These are phyloP conservation scores for Pyrenophora teres DNA, from an alignment of 2,329 filamentous ascomycete species.

Conservation along the genomic window DNA sequence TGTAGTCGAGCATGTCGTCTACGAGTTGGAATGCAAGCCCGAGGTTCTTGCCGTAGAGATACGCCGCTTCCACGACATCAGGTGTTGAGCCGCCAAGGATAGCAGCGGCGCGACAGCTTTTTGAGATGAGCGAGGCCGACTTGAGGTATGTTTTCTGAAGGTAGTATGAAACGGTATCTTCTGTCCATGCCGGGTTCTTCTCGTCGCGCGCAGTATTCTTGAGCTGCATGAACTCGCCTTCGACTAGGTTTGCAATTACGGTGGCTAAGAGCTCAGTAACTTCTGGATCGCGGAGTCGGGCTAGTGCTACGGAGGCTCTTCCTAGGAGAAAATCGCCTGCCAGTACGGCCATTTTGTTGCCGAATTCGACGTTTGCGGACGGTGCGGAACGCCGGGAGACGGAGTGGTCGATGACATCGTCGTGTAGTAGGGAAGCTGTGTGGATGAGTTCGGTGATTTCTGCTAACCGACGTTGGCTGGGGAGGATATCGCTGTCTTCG, in stretches of 20 bases:
- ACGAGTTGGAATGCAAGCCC: constrained; percentile 96
- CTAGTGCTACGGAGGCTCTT: constrained; percentile 89
- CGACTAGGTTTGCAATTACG: constrained; percentile 95
- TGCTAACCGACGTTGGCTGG: constrained; percentile 88
- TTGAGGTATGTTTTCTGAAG: constrained; percentile 98
- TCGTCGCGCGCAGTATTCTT: constrained; percentile 95
- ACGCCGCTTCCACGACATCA: constrained; percentile 86
- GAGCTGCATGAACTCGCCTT: constrained; percentile 99
- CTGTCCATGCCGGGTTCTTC: constrained; percentile 79
- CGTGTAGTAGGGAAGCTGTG: constrained; percentile 92
- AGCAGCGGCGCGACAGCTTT: constrained; percentile 89
- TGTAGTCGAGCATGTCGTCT: constrained; percentile 98
- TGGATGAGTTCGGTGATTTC: constrained; percentile 98
- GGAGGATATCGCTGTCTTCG: constrained; percentile 73
- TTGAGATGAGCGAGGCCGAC: constrained; percentile 92
- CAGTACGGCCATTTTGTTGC: constrained; percentile 98
- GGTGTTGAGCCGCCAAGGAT: constrained; percentile 78
- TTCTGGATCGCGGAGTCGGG: constrained; percentile 86
- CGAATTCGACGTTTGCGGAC: constrained; percentile 92
- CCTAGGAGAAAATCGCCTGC: constrained; percentile 97
- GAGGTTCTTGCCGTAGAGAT: constrained; percentile 89
- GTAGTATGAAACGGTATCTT: constrained; percentile 90
- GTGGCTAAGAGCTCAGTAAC: constrained; percentile 93
- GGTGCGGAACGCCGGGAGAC: constrained; percentile 80
- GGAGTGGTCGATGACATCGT: constrained; percentile 97